Base-by-base conservation (phyloP, 257 asterid genomes). In the Solanum sparsipilum region DNA sequence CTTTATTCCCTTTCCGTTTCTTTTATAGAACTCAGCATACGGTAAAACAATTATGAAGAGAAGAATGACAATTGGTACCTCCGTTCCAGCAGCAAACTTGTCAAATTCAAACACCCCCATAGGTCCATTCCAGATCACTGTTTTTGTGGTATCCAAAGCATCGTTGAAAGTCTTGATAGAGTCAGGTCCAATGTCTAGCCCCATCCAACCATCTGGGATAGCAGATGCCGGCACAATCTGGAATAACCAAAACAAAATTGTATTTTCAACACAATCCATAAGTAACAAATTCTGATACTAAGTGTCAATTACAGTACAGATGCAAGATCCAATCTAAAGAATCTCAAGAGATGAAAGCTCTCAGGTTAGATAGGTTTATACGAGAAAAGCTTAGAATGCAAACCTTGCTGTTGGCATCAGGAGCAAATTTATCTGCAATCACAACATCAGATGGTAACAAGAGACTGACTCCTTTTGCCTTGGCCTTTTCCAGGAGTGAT, bases 51-150 rank as follows among this genome's bases (percentile, higher is more conserved):
- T 86, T 56, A 67, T 15, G 31, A 72, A 39, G 84, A 35, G n/a
- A 76, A 81, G 58, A 34, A 60, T 52, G 88, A 20, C 56, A 27
- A 29, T 81, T 73, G 32, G 39, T 88, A 94, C 98, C 98, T 94
- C 98, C 63, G 98, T 96, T 91, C 98, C 98, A 3, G 67, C 48
- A 12, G 98, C 98, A 90, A 96, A 96, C 92, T 96, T 96, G 82
- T 95, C 98, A 85, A 96, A 96, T 89, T 96, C 98, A 88, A 96
- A 96, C 67, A 95, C 98, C 86, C 98, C 98, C 98, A 96, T 96
- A 7, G 98, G 98, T 85, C 98, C 98, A 34, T 96, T 96, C 98
- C 98, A 96, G 72, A 96, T 96, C 46, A 96, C 93, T 11, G 98
- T 96, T 90, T 94, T 87, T 16, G 98, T 94, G 23, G 96, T 94